Percentiles rank a stretch among this genome's conserved stretches.
Conservation (phyloP, 768 basidiomycete genomes). For the Leccinum aurantiacum region DNA sequence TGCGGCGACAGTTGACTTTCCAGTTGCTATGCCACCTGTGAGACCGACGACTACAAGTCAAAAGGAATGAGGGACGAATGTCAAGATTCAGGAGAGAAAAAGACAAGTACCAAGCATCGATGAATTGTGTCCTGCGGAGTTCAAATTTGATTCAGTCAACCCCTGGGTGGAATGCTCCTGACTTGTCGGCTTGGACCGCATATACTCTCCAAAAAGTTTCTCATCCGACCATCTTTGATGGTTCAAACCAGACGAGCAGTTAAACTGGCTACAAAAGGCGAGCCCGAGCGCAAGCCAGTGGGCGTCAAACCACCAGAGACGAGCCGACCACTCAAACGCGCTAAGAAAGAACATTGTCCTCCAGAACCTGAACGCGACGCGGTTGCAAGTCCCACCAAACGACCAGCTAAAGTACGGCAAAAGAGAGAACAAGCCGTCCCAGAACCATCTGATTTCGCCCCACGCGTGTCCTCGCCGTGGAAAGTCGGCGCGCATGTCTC, state of each 20-base stretch:
- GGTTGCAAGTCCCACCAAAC: background rate
- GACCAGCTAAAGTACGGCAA: slow-evolving; percentile 6
- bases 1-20: slow-evolving; percentile 89
- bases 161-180: background rate
- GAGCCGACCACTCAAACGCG: slow-evolving; percentile 18
- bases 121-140: background rate
- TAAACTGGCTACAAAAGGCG: slow-evolving; percentile 2
- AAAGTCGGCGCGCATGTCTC: slow-evolving; percentile 87
- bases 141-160: too few relatives aligned
- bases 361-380: background rate
- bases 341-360: slow-evolving; percentile 3
- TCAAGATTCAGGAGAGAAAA: background rate
- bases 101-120: slow-evolving; percentile 20
- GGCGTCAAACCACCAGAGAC: background rate
- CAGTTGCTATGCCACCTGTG: slow-evolving; percentile 95
- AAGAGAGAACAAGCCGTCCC: slow-evolving; percentile 14
- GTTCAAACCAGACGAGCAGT: slow-evolving; percentile 25
- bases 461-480: slow-evolving; percentile 44
- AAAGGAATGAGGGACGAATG: background rate
- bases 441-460: slow-evolving; percentile 29
- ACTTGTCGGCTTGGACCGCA: background rate
- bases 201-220: background rate
- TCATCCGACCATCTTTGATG: slow-evolving; percentile 11
- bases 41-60: slow-evolving; percentile 75
- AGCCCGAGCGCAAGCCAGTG: background rate